Evolutionary conservation across 1,139 yeast genomes (phyloP), one percentile per base, ranked within the genome.

Genomic region (Candida albicans): DNA sequence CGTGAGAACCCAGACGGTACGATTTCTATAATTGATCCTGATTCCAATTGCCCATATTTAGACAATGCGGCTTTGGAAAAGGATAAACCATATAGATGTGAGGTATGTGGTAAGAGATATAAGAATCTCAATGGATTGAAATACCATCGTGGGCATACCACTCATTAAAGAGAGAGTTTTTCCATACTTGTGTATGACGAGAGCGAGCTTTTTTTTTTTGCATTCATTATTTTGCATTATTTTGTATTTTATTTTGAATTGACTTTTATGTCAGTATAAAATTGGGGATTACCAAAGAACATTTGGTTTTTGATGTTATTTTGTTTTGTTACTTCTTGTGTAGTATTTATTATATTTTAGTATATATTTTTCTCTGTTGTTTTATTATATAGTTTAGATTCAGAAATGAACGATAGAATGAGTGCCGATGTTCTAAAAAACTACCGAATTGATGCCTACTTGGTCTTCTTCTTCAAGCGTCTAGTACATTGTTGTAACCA

Each of bases 51-150:
- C 43, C 96, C 96, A 8, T 88, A 88, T 61, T 87, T 91, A 39
- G 97, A 91, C 62, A 96, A 96, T 7, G 82, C 85, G 53, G 96
- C 93, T 32, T 81, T 90, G 79, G 99, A 93, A 64, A 90, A 89
- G 72, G 99, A 93, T 70, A 95, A 95, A 69, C 99, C 99, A 30
- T 93, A 93, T 65, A 79, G 97, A 59, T 93, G 99, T 68, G 98
- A 93, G 65, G 96, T 93, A 38, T 93, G 99, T 68, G 98, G 98
- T 45, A 95, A 93, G 69, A 75, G 99, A 46, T 93, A 93, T 70
- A 93, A 95, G 76, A 93, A 93, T 62, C 75, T 93, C 58, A 93
- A 93, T 65, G 99, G 99, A 31, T 77, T 93, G 65, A 93, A 93
- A 68, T 93, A 93, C 64, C 99, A 93, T 64, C 81, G 98, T 56